Base-by-base conservation (phyloP, 805 yeast genomes). In the Candida hispaniensis region DNA sequence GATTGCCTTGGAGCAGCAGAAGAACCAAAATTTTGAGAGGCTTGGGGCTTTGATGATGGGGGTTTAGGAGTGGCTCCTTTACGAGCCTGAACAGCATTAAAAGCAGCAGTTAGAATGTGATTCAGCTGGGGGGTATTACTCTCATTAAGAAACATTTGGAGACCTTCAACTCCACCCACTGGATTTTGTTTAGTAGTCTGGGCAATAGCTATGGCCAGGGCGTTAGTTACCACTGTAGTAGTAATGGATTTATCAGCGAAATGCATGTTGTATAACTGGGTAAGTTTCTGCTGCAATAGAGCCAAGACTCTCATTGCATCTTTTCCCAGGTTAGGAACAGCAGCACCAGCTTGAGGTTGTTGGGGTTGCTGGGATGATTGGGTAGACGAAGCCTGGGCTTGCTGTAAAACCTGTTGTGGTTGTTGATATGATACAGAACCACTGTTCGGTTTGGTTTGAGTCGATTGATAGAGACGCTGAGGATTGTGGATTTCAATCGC, bases 181-280 rank as follows among this genome's bases (percentile, higher is more conserved):
- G 38, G 38, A n/a, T 49, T 47, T 47, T 75, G 75, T 47, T 85
- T 81, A 0, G 94, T 94, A 6, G 86, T 86, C 46, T 76, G 86
- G 7, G 93, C 88, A 43, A 86, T 83, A 0, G 94, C 88, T 63
- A 86, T 79, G 3, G 95, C 94, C 46, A 86, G 64, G 1, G 95
- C 94, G 47, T 80, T 85, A 6, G 95, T 86, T 47, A 86, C 63
- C 38, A 85, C 73, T 41, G 75, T 80, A 0, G 94, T 80, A 33
- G 88, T 82, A 5, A 83, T 73, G 15, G 79, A 85, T 23, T 82
- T 80, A 40, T 79, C 82, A 41, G 76, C 71, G 41, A 82, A 72
- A 46, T 72, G 78, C 39, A 79, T 81, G 49, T 80, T 81, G 18
- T 93, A 79, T 39, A 86, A 67, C 9, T 75, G 69, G 47, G 82